These are phyloP conservation scores for Termitomyces sp. DNA, from an alignment of 768 basidiomycete species.

Conservation along the genomic window DNA sequence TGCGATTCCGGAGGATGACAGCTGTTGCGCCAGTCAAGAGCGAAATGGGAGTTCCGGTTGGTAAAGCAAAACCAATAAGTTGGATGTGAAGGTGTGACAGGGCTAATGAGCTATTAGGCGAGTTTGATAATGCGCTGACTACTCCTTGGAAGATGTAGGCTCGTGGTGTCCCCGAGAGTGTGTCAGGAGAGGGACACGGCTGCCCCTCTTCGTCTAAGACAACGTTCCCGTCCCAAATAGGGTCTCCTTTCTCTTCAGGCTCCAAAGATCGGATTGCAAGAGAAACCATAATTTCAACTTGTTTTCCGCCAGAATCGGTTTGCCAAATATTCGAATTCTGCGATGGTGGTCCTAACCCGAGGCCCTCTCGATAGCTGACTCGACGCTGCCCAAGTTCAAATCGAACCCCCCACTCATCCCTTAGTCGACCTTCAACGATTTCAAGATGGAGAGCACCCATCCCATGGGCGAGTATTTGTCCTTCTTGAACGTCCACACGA, in stretches of 20 bases:
- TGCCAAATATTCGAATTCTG: conserved; percentile 46
- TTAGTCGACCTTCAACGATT: conserved; percentile 76
- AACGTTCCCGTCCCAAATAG: conserved; percentile 73
- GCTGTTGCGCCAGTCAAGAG: conserved; percentile 63
- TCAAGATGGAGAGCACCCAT: conserved; percentile 86
- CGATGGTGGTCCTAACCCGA: conserved; percentile 25
- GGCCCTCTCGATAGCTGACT: conserved; percentile 75
- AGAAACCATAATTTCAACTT: conserved; percentile 41
- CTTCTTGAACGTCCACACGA: conserved; percentile 73
- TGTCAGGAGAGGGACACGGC: conserved; percentile 46
- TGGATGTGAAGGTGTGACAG: conserved; percentile 59
- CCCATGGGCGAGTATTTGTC: conserved; percentile 78
- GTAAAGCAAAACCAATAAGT: conserved; percentile 38
- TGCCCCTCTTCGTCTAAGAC: conserved; percentile 52
- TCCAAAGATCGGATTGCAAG: conserved; percentile 50
- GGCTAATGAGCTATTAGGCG: conserved; percentile 71
- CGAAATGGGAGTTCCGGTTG: conserved; percentile 38
- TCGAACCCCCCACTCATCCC: conserved; percentile 71
- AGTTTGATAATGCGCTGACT: conserved; percentile 65
- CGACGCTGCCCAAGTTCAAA: conserved; percentile 75
- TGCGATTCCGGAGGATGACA: conserved; percentile 52
- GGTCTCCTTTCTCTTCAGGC: conserved; percentile 54
- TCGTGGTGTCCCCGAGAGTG: conserved; percentile 39
- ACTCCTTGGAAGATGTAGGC: conserved; percentile 64
- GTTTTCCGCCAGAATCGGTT: conserved; percentile 57